phyloP scores from a whole-genome alignment of 1,139 yeast genomes.

The Blastobotrys capitulatus region DNA sequence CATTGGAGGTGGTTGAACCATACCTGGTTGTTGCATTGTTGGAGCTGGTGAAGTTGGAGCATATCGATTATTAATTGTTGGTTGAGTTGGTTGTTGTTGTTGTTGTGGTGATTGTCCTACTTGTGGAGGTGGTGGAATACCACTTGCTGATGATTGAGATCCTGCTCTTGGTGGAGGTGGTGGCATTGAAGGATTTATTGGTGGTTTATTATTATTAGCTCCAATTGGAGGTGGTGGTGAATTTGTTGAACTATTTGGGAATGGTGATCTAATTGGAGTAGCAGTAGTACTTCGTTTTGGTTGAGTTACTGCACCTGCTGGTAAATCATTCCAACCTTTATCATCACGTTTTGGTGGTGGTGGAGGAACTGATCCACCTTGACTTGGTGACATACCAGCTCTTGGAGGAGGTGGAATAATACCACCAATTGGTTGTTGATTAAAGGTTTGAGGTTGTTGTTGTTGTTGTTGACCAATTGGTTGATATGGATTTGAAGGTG shows the following conservation, averaged over 20 bases:
- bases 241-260: conserved; percentile 26
- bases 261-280: conserved; percentile 32
- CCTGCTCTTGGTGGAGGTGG: conserved; percentile 24
- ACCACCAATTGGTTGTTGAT: conserved; percentile 16
- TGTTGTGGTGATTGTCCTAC: conserved; percentile 11
- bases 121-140: conserved; percentile 22
- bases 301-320: conserved; percentile 44
- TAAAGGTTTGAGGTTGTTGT: neutral
- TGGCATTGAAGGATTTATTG: conserved; percentile 11
- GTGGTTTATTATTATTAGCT: neutral
- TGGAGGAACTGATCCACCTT: conserved; percentile 22
- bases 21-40: conserved; percentile 14
- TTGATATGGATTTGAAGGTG: conserved; percentile 1
- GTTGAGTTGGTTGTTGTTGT: conserved; percentile 18
- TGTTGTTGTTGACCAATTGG: conserved; percentile 1
- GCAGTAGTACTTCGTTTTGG: conserved; percentile 47
- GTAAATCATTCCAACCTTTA: conserved; percentile 94
- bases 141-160: conserved; percentile 18
- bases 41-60: conserved; percentile 29
- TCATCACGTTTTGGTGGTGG: conserved; percentile 46
- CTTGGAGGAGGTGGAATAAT: conserved; percentile 19
- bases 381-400: conserved; percentile 28
- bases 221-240: conserved; percentile 23
- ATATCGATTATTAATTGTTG: conserved; percentile 35
- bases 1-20: conserved; percentile 10